Evolutionary conservation across 2,329 filamentous ascomycete species (phyloP).

Genomic region (Mollisia scopiformis): DNA sequence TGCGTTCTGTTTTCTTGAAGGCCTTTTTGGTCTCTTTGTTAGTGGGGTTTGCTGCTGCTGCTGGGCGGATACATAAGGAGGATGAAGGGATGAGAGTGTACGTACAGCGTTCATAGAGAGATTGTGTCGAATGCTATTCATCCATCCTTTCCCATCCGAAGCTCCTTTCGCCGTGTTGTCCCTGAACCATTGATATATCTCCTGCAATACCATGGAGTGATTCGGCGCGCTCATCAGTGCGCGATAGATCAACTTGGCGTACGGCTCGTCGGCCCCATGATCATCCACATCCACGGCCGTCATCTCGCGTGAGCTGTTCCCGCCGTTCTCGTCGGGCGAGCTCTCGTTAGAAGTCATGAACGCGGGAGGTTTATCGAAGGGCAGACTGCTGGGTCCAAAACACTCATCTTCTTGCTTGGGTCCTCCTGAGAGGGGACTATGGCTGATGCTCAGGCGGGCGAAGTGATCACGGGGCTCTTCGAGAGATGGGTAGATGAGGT

Average conservation of each 20-base stretch:
- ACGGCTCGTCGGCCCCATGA: conserved; percentile 60
- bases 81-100: conserved; percentile 39
- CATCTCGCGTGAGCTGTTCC: conserved; percentile 28
- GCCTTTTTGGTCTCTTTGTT: conserved; percentile 43
- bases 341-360: conserved; percentile 23
- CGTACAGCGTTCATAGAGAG: conserved; percentile 92
- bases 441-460: conserved; percentile 22
- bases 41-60: neutral
- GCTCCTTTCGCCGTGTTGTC: conserved; percentile 77
- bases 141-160: conserved; percentile 73
- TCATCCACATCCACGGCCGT: conserved; percentile 33
- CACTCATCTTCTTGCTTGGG: conserved; percentile 23
- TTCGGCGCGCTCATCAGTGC: conserved; percentile 70
- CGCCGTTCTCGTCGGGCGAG: conserved; percentile 36
- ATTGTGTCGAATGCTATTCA: conserved; percentile 95
- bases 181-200: conserved; percentile 90
- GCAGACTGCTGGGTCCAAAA: neutral
- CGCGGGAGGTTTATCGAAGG: conserved; percentile 12
- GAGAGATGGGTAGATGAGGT: conserved; percentile 10
- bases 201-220: conserved; percentile 76
- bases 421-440: conserved; percentile 21
- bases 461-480: conserved; percentile 21
- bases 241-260: conserved; percentile 79
- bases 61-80: conserved; percentile 2
- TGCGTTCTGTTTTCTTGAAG: conserved; percentile 54